Percentiles rank a stretch among this genome's conserved stretches.
Conservation (phyloP, 441 rosid species). For the Gossypium trilobum region DNA sequence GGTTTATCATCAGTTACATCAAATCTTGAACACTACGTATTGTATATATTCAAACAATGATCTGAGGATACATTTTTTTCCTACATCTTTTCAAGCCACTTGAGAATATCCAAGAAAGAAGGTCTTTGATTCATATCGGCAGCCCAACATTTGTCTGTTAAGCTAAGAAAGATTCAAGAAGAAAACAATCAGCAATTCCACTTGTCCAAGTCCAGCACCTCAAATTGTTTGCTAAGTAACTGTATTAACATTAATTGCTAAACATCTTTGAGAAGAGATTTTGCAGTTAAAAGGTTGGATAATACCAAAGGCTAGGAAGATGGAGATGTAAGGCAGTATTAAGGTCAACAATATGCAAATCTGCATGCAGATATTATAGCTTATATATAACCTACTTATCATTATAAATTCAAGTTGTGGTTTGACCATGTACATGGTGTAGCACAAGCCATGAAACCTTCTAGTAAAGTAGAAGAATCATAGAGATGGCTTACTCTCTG, state of each 20-base stretch:
- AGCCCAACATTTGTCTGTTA: constrained; percentile 78
- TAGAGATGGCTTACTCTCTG: constrained; percentile 59
- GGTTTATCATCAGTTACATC: constrained; percentile 4
- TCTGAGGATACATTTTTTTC: constrained; percentile 60
- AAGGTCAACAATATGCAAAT: background rate
- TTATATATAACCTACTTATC: background rate
- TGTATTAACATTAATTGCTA: background rate
- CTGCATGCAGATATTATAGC: background rate
- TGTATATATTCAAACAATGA: constrained; percentile 79
- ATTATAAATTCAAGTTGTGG: constrained; percentile 3
- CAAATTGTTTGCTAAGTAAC: background rate
- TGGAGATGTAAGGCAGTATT: background rate
- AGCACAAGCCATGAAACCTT: constrained; percentile 3
- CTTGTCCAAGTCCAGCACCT: background rate
- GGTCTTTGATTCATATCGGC: constrained; percentile 84
- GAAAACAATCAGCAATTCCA: constrained; percentile 17
- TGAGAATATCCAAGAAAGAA: constrained; percentile 82
- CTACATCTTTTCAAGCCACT: constrained; percentile 79
- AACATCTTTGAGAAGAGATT: background rate
- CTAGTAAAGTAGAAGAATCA: background rate
- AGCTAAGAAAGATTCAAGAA: constrained; percentile 28
- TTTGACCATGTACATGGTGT: background rate
- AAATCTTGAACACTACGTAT: constrained; percentile 26
- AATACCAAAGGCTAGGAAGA: background rate
- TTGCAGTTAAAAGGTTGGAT: background rate